Evolutionary conservation across 164 flowering plant species (phyloP), one percentile per base, ranked within the genome.

Genomic region (Umbilicus rupestris): DNA sequence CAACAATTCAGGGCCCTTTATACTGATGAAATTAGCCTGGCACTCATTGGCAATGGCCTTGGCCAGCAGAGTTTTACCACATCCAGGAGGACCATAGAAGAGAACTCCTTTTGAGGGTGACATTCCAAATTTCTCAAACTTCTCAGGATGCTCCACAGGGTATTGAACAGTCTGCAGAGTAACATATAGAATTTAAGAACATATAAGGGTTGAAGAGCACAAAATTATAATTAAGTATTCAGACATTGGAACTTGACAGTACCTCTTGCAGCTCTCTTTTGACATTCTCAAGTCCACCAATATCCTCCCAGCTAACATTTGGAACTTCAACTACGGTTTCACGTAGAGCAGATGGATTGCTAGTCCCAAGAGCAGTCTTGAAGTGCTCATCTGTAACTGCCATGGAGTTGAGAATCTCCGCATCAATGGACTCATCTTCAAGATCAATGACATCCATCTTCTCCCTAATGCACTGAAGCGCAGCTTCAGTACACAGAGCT

Each of bases 71-170:
- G 57, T 50, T 50, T 50, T 50, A 22, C 57, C 57, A 22, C 57
- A 50, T 22, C 57, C 57, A 50, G 57, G 57, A 8, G 57, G 57
- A 10, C 57, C 57, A 50, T 50, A 50, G 20, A 50, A 50, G 28
- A 50, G 57, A 50, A 50, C 57, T 50, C 57, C 57, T 28, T 50
- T 50, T 20, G 57, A 50, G 29, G 57, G 57, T n/a, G n/a, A n/a
- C n/a, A n/a, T n/a, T n/a, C n/a, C n/a, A n/a, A n/a, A n/a, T n/a
- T n/a, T n/a, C n/a, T n/a, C n/a, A n/a, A n/a, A n/a, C n/a, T n/a
- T n/a, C n/a, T n/a, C n/a, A n/a, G n/a, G n/a, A n/a, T n/a, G 57
- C 57, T 50, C 57, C 57, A 50, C 57, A 20, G 57, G 57, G 29
- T 50, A 50, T 22, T 50, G 57, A 22, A 50, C 57, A 22, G 57